Conservation (phyloP, 176 grass and related monocot species). For the Triticum timopheevii region DNA sequence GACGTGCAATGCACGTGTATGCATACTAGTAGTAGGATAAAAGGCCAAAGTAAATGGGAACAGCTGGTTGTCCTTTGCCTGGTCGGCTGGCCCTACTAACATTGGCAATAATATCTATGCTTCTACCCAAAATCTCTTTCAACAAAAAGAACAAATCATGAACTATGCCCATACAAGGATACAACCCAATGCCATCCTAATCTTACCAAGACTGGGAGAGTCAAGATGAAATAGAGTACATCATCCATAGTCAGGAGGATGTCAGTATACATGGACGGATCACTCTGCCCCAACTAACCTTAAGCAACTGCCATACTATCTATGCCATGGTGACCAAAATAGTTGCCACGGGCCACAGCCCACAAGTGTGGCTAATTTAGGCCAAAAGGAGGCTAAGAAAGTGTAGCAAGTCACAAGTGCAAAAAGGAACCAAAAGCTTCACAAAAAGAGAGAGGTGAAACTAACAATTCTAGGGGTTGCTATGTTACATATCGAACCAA, state of each 20-base stretch:
- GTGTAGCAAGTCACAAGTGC: not conserved
- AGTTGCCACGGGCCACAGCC: not conserved
- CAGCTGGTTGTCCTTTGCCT: not conserved
- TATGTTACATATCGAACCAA: not conserved
- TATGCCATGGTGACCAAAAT: not conserved
- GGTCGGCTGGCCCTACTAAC: slow-evolving; percentile 4
- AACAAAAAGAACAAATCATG: slow-evolving; percentile 1
- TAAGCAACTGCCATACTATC: not conserved
- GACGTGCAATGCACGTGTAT: too few species aligned
- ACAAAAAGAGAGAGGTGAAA: not conserved
- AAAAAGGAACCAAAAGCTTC: not conserved
- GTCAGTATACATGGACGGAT: not conserved
- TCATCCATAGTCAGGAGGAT: not conserved
- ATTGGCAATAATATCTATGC: not conserved
- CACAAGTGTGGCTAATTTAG: not conserved
- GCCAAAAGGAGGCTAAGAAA: not conserved
- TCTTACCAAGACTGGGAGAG: not conserved
- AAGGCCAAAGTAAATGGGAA: not conserved
- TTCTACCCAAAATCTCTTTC: not conserved
- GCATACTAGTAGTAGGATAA: not conserved
- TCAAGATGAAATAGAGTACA: not conserved
- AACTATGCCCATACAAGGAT: not conserved
- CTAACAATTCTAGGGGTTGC: not conserved
- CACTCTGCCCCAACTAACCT: not conserved
- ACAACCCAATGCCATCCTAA: not conserved